These are phyloP conservation scores for Pichia paraexigua DNA, from an alignment of 805 yeast genomes.

Conservation along the genomic window DNA sequence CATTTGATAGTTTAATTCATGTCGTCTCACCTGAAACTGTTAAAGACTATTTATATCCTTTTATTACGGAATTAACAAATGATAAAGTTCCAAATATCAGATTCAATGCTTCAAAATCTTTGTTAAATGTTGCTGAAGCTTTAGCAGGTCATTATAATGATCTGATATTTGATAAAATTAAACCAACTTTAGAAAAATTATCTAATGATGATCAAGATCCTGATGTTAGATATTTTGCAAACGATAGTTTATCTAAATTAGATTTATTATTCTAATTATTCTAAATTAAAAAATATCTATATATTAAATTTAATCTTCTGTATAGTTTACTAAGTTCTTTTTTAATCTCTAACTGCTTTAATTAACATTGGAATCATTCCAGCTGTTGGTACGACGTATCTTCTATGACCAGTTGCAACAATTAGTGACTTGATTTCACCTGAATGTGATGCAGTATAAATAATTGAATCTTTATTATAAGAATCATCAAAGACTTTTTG, in stretches of 20 bases:
- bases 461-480: constrained; percentile 25
- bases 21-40: constrained; percentile 56
- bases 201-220: constrained; percentile 60
- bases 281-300: neutral
- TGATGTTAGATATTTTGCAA: constrained; percentile 85
- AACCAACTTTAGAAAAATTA: constrained; percentile 60
- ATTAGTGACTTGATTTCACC: constrained; percentile 49
- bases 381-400: constrained; percentile 54
- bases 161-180: constrained; percentile 43
- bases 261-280: constrained; percentile 11
- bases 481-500: constrained; percentile 31
- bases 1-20: constrained; percentile 74
- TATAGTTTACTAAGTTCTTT: neutral
- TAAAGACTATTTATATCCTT: constrained; percentile 65
- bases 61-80: constrained; percentile 56
- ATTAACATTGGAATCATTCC: constrained; percentile 57
- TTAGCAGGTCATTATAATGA: constrained; percentile 30
- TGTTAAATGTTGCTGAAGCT: constrained; percentile 51
- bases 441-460: constrained; percentile 52
- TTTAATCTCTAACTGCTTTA: constrained; percentile 29
- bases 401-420: constrained; percentile 45
- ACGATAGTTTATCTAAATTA: constrained; percentile 33
- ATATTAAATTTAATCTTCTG: neutral
- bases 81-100: constrained; percentile 94
- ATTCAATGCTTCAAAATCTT: constrained; percentile 88